These are phyloP conservation scores for Lactarius hengduanensis DNA, from an alignment of 768 basidiomycete genomes.

Conservation along the genomic window DNA sequence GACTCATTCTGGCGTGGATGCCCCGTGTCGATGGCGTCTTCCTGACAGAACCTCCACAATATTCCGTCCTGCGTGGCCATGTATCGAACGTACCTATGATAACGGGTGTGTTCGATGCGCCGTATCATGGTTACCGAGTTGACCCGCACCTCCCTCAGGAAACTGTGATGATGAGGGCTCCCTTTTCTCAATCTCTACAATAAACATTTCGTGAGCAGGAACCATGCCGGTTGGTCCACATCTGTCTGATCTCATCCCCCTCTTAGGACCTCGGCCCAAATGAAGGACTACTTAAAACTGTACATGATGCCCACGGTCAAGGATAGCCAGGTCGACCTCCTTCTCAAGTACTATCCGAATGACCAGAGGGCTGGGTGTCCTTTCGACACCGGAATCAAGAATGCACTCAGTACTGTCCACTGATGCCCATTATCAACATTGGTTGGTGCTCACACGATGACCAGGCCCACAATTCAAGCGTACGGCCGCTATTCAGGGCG, in stretches of 20 bases:
- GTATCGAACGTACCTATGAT: slow-evolving; percentile 31
- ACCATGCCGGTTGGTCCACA: neutral
- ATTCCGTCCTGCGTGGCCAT: slow-evolving; percentile 28
- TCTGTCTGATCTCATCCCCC: neutral
- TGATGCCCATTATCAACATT: neutral
- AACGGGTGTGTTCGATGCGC: slow-evolving; percentile 20
- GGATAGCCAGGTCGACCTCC: slow-evolving; percentile 21
- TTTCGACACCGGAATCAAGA: slow-evolving; percentile 26
- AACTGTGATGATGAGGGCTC: slow-evolving; percentile 64
- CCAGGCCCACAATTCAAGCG: slow-evolving; percentile 27
- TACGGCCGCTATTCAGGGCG: slow-evolving; percentile 24
- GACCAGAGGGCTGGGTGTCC: slow-evolving; percentile 23
- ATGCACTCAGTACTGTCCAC: slow-evolving; percentile 31
- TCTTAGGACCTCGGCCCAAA: neutral
- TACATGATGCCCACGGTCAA: slow-evolving; percentile 32
- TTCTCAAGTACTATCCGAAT: slow-evolving; percentile 31
- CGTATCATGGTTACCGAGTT: slow-evolving; percentile 1
- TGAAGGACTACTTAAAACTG: slow-evolving; percentile 20
- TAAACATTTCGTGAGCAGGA: slow-evolving; percentile 35
- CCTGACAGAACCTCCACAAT: slow-evolving; percentile 30
- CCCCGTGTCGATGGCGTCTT: slow-evolving; percentile 34
- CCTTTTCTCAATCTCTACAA: slow-evolving; percentile 33
- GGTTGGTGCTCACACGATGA: neutral
- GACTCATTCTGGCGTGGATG: slow-evolving; percentile 29
- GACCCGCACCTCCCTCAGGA: slow-evolving; percentile 33